phyloP scores from a whole-genome alignment of 306 rosid species.

The Vigna nakashimae region DNA sequence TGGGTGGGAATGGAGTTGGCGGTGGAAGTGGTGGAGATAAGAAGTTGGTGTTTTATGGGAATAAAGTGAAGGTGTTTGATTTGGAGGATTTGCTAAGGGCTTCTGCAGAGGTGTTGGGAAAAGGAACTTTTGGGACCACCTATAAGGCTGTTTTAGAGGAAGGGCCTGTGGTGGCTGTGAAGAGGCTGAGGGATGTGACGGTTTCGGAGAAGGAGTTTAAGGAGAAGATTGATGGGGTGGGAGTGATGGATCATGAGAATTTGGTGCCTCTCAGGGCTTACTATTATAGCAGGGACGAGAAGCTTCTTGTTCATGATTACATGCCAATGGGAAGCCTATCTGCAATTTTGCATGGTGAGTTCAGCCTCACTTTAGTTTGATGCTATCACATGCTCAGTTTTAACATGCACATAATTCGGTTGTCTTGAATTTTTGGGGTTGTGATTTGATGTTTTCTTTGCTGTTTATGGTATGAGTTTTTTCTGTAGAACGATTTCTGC shows the following conservation, averaged over 20 bases:
- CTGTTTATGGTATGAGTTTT: constrained; percentile 23
- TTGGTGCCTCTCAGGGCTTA: constrained; percentile 77
- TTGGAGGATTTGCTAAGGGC: constrained; percentile 77
- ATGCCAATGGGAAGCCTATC: constrained; percentile 77
- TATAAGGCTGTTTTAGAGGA: constrained; percentile 70
- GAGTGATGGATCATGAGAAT: constrained; percentile 68
- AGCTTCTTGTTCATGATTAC: constrained; percentile 78
- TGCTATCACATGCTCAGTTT: constrained; percentile 21
- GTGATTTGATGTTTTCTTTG: constrained; percentile 27
- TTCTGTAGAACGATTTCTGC: constrained; percentile 4
- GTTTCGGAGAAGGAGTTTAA: constrained; percentile 64
- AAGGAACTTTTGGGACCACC: constrained; percentile 73
- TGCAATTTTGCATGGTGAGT: constrained; percentile 73
- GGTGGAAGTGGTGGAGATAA: constrained; percentile 48
- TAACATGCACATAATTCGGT: not conserved
- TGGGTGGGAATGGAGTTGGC: constrained; percentile 23
- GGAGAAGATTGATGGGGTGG: constrained; percentile 68
- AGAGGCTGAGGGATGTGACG: constrained; percentile 67
- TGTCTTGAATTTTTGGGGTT: not conserved
- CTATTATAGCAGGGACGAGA: constrained; percentile 71
- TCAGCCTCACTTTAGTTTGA: constrained; percentile 2
- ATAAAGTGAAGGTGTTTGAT: constrained; percentile 58
- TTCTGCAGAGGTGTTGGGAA: constrained; percentile 81
- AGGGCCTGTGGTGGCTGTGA: constrained; percentile 71
- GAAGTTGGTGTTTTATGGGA: constrained; percentile 64